Evolutionary conservation across 2,329 filamentous ascomycete species (phyloP), one percentile per base, ranked within the genome.

Genomic region (Helminthosporium solani): DNA sequence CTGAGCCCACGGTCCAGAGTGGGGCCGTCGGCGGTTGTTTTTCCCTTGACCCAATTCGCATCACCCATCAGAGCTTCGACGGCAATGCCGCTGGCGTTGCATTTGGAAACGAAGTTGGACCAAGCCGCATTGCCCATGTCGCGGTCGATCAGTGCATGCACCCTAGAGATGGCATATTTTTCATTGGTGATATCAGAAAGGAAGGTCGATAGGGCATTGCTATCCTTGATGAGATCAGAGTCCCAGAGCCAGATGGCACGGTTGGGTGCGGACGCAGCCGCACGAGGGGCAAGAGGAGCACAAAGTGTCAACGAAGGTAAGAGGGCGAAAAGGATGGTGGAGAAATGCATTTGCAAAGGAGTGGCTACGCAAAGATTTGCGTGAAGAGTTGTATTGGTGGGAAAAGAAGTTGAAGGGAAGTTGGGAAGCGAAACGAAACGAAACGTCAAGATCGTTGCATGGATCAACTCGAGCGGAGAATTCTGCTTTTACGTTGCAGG

Each of bases 191-290:
- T 39, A 7, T 39, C 40, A 18, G 44, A 46, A 9, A 51, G 38
- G 39, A 51, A 51, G 2, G 34, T 42, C 12, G 35, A 19, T 34
- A 48, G 15, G 7, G 40, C 15, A 14, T 37, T 16, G 34, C 25
- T 28, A 28, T 46, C 34, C 18, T 47, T 36, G 45, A 51, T 51
- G 27, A 51, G 27, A 18, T 45, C 37, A 9, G 45, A 43, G 16
- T 47, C 37, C 49, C 49, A 51, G 21, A 51, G 42, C 49, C 49
- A 51, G 27, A 51, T 34, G 28, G 49, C 49, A 30, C 42, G 49
- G 34, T 23, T 42, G 16, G 47, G 21, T 7, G 33, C 34, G 14
- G 28, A 18, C 11, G 35, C 34, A 11, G 28, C 18, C 11, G 35
- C 9, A 30, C 34, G 20, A 14, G 42, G 16, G 36, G 27, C 7